A percentile compares a stretch with the other conserved stretches of the same genome.
Conservation (phyloP, 2,329 filamentous ascomycete species). For the Xylariales sp. region DNA sequence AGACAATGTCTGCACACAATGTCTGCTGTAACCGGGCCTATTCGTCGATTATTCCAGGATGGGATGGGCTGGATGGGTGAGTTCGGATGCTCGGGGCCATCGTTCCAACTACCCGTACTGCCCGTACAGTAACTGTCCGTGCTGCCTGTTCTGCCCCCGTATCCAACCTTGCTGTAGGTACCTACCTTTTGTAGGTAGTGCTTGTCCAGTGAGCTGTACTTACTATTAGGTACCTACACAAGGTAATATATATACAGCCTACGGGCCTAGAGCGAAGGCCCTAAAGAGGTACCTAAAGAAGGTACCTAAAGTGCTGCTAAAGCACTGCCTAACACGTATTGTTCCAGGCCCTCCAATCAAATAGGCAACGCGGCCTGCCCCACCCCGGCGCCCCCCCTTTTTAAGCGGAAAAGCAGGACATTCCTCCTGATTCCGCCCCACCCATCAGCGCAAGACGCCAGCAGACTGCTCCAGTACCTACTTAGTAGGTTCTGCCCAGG, state of each 20-base stretch:
- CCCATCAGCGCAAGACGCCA: conserved; percentile 1
- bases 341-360: conserved; percentile 23
- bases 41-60: background rate
- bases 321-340: too few relatives aligned
- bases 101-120: conserved; percentile 4
- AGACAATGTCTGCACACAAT: conserved; percentile 7
- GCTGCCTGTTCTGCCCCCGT: background rate
- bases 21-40: conserved; percentile 12
- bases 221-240: too few relatives aligned
- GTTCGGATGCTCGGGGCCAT: conserved; percentile 19
- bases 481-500: too few relatives aligned
- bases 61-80: too few relatives aligned
- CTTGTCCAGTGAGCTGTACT: too few relatives aligned
- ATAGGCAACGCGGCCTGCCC: conserved; percentile 21
- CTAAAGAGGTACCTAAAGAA: background rate
- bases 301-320: background rate
- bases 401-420: conserved; percentile 1
- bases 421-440: conserved; percentile 35
- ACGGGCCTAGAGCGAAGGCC: too few relatives aligned
- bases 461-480: too few relatives aligned
- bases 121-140: background rate
- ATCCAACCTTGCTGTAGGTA: background rate
- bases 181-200: too few relatives aligned
- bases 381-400: conserved; percentile 15
- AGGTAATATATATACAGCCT: too few relatives aligned